Base-by-base conservation (phyloP, 129 eudicot species). In the Centrapalus pauciflorus region DNA sequence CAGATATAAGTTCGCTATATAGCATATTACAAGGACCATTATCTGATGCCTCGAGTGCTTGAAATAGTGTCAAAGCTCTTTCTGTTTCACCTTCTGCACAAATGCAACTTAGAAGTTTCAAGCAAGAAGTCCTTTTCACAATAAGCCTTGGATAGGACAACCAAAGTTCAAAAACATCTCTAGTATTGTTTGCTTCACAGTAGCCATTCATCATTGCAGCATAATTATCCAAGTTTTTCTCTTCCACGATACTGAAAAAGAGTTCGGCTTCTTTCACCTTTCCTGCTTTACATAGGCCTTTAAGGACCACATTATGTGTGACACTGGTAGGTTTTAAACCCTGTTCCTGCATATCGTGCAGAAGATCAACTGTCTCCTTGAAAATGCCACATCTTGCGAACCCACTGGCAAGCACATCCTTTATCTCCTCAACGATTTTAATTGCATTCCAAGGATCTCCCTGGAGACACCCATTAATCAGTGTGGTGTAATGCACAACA, bases 141-240 rank as follows among this genome's bases (percentile, higher is more conserved):
- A 56, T 5, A 5, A 73, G 38, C 35, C 80, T 79, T 68, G 59
- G 79, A 30, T 76, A 37, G 29, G 70, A 78, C 20, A 77, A 55
- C 55, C 73, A 46, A 65, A 67, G 49, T 25, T 85, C 7, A 69
- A 52, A 85, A 7, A 94, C 97, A 2, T 82, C 55, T 7, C 1
- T 20, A 25, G 79, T 71, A 55, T 74, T 32, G 13, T 74, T 59
- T 7, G 81, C 85, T 72, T 82, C 86, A 81, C 93, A 87, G 30
- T 78, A 90, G 10, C 97, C 90, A 45, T 67, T 78, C 33, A 84
- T 51, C 93, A 91, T 82, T 61, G 97, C 83, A 61, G 84, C 79
- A 75, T 91, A 87, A 56, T 67, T 76, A 59, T 84, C 96, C 23
- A 73, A 52, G 23, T 60, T 35, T 73, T 87, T 91, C 1, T 40